A percentile compares a stretch with the other conserved stretches of the same genome.
These are phyloP conservation scores for Dictyostelium capitatum DNA, from an alignment of 78 protist species.

Conservation along the genomic window DNA sequence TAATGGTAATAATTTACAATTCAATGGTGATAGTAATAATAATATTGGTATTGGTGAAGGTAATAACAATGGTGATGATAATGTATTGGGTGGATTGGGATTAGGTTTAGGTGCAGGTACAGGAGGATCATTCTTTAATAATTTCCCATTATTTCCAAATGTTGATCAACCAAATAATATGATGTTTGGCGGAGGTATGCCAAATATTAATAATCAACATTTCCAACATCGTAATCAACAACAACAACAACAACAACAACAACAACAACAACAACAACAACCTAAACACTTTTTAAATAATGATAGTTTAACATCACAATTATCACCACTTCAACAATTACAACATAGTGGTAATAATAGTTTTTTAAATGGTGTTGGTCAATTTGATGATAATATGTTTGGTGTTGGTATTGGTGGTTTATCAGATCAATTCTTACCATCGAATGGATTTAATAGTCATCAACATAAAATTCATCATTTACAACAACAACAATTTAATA, in stretches of 20 bases:
- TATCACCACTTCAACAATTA: conserved; percentile 1
- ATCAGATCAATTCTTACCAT: too few species aligned
- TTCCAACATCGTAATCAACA: background rate
- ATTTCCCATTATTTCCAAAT: conserved; percentile 1
- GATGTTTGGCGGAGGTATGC: background rate
- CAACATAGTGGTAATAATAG: background rate
- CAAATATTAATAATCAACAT: background rate
- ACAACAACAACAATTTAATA: background rate
- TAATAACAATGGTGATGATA: background rate
- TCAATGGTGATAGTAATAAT: background rate
- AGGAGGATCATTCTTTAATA: conserved; percentile 11
- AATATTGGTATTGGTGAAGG: background rate
- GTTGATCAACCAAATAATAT: background rate
- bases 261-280: conserved; percentile 11
- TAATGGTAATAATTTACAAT: background rate
- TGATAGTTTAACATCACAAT: background rate
- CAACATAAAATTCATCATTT: background rate
- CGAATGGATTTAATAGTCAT: background rate
- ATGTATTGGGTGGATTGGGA: background rate
- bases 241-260: background rate
- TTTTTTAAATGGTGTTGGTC: background rate
- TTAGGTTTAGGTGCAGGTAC: background rate
- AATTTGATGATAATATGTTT: background rate
- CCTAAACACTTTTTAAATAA: background rate
- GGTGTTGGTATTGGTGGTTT: background rate